Conservation (phyloP, 2,329 filamentous ascomycete genomes). For the Coniosporium tulheliwenetii region DNA sequence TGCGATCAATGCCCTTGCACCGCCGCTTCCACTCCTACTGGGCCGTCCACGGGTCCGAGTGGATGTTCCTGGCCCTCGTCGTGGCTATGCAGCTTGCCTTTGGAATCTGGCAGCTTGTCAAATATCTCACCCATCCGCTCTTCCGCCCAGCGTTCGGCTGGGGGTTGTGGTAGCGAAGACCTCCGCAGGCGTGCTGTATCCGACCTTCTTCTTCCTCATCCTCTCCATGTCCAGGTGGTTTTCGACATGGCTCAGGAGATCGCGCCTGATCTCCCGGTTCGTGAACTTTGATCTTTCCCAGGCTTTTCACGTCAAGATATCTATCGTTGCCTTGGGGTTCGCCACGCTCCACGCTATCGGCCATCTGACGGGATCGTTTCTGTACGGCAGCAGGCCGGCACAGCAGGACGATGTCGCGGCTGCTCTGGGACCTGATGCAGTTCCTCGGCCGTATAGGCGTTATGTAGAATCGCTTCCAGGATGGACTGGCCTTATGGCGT, state of each 20-base stretch:
- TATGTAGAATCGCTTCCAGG: conserved; percentile 34
- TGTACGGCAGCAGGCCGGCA: conserved; percentile 29
- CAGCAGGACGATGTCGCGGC: conserved; percentile 29
- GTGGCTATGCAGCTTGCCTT: conserved; percentile 32
- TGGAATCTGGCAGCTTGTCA: conserved; percentile 40
- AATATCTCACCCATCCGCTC: conserved; percentile 28
- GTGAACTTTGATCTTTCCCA: conserved; percentile 43
- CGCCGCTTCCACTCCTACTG: conserved; percentile 36
- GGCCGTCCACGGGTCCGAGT: conserved; percentile 38
- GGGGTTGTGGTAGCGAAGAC: conserved; percentile 42
- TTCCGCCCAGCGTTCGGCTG: conserved; percentile 38
- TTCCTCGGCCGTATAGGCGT: conserved; percentile 28
- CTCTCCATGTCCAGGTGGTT: conserved; percentile 43
- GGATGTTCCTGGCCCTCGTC: conserved; percentile 34
- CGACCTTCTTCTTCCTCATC: conserved; percentile 42
- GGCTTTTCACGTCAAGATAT: conserved; percentile 40
- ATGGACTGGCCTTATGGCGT: conserved; percentile 32
- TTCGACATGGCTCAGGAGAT: conserved; percentile 36
- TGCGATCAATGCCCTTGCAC: conserved; percentile 28
- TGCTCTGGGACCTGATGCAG: conserved; percentile 27
- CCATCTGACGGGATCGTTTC: conserved; percentile 37
- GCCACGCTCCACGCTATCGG: conserved; percentile 39
- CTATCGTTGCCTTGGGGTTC: conserved; percentile 32
- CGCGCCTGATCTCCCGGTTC: conserved; percentile 35
- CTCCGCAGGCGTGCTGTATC: conserved; percentile 38